phyloP scores from a whole-genome alignment of 495 filamentous ascomycete species.

The Daldinia loculata region DNA sequence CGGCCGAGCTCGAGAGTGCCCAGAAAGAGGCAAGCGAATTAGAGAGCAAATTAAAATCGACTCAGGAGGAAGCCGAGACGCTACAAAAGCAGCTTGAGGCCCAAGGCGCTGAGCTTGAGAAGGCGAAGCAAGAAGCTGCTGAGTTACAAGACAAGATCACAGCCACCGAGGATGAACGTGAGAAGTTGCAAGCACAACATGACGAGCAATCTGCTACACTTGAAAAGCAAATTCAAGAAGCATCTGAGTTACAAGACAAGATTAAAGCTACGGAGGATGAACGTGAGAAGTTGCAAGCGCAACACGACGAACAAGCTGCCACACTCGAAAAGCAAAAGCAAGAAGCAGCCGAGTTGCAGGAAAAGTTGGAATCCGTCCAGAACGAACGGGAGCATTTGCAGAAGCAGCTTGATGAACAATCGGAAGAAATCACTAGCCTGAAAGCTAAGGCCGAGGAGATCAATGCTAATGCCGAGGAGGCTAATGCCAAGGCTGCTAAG shows the following conservation, averaged over 20 bases:
- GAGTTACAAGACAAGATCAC: constrained; percentile 20
- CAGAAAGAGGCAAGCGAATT: constrained; percentile 32
- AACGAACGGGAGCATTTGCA: constrained; percentile 20
- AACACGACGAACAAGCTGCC: constrained; percentile 11
- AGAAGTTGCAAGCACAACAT: constrained; percentile 19
- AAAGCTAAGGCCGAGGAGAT: constrained; percentile 17
- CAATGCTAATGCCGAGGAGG: constrained; percentile 19
- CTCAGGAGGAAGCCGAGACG: constrained; percentile 16
- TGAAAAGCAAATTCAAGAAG: constrained; percentile 16
- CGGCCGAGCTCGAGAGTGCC: constrained; percentile 25
- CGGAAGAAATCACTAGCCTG: constrained; percentile 17
- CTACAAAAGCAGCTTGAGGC: constrained; percentile 23
- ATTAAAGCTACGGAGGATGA: constrained; percentile 9
- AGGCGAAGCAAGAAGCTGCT: constrained; percentile 19
- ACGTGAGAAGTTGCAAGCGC: constrained; percentile 23
- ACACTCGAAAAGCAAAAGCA: constrained; percentile 16
- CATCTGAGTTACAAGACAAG: constrained; percentile 22
- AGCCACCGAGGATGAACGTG: constrained; percentile 12
- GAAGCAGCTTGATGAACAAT: constrained; percentile 29
- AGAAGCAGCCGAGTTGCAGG: constrained; percentile 20
- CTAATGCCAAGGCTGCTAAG: constrained; percentile 35
- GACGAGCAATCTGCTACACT: constrained; percentile 13
- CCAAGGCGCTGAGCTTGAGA: constrained; percentile 21
- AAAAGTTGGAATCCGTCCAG: constrained; percentile 19
- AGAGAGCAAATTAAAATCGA: constrained; percentile 22